Conservation (phyloP, 2,329 filamentous ascomycete genomes). For the Diaporthe capsici region DNA sequence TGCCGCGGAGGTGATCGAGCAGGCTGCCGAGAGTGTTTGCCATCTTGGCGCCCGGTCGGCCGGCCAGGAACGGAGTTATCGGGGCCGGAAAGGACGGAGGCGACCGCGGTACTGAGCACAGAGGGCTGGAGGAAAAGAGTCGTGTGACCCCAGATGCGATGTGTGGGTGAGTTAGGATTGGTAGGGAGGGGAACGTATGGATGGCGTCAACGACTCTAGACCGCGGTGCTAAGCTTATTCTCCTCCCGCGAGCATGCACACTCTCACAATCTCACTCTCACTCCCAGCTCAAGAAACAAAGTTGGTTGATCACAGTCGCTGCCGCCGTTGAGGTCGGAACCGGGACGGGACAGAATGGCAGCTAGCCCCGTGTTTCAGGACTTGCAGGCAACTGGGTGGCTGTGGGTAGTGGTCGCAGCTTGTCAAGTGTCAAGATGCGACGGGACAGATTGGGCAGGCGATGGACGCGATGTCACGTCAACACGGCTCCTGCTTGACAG, state of each 20-base stretch:
- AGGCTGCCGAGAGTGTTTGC: constrained; percentile 41
- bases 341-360: background rate
- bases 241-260: background rate
- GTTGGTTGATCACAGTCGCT: background rate
- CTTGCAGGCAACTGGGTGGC: background rate
- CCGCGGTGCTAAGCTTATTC: background rate
- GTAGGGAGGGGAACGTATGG: background rate
- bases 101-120: background rate
- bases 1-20: constrained; percentile 58
- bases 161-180: background rate
- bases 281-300: background rate
- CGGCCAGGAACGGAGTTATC: background rate
- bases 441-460: constrained; percentile 20
- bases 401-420: background rate
- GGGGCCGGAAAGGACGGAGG: background rate
- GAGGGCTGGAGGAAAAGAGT: background rate
- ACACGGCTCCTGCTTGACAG: constrained; percentile 1
- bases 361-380: constrained; percentile 13
- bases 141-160: background rate
- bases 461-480: constrained; percentile 27
- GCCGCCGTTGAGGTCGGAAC: background rate
- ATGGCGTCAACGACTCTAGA: constrained; percentile 19
- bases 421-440: constrained; percentile 23
- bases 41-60: constrained; percentile 28
- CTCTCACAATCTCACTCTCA: background rate